Evolutionary conservation across 345 rosid genomes (phyloP).

Genomic region (Euphorbia peplus): DNA sequence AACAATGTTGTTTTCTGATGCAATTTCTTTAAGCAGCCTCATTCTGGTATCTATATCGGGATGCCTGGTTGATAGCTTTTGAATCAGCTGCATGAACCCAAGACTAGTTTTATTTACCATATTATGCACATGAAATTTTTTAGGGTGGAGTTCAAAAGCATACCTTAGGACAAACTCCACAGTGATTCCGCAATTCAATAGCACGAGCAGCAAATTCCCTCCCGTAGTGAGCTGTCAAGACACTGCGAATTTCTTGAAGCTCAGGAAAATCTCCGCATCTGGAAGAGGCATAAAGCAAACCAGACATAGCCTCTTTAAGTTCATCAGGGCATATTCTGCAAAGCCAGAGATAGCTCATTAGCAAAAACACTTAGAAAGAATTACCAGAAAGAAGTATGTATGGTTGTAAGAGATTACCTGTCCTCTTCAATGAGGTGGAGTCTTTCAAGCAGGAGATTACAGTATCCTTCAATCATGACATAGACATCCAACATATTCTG

Average conservation of each 20-base stretch:
- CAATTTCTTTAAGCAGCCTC: conserved; percentile 66
- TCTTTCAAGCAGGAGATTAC: conserved; percentile 59
- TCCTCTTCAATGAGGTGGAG: conserved; percentile 57
- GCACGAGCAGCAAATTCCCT: conserved; percentile 74
- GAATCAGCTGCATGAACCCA: conserved; percentile 41
- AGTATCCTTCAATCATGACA: conserved; percentile 58
- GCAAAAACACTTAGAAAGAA: background rate
- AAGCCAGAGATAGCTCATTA: background rate
- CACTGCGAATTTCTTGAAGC: conserved; percentile 71
- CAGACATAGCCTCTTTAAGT: conserved; percentile 66
- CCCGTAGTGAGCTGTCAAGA: conserved; percentile 63
- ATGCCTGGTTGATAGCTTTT: conserved; percentile 54
- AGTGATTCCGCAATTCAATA: conserved; percentile 66
- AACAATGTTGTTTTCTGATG: conserved; percentile 53
- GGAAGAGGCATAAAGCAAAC: conserved; percentile 67
- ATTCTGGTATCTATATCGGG: conserved; percentile 55
- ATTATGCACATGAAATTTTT: background rate
- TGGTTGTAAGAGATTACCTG: conserved; percentile 21
- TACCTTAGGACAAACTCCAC: conserved; percentile 69
- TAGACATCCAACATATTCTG: conserved; percentile 67
- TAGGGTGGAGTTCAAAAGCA: background rate
- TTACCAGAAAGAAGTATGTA: background rate
- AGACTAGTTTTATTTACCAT: background rate
- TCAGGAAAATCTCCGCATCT: conserved; percentile 93
- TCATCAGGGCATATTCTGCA: conserved; percentile 74